Conservation (phyloP, 441 rosid genomes). For the Croton setiger region DNA sequence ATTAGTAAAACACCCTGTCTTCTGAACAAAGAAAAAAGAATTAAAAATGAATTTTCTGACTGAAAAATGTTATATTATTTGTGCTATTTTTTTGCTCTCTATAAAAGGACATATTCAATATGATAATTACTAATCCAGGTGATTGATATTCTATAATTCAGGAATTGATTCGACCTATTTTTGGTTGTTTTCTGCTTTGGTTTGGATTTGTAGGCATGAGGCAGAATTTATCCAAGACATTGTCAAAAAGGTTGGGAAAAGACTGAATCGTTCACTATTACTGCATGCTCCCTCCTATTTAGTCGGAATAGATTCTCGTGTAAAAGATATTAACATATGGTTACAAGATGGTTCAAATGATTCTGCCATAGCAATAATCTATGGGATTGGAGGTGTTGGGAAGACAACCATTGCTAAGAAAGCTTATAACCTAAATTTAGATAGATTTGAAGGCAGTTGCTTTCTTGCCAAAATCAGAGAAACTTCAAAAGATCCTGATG, state of each 20-base stretch:
- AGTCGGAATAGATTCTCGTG: slow-evolving; percentile 23
- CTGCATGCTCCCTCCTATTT: slow-evolving; percentile 15
- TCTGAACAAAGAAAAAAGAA: too few relatives aligned
- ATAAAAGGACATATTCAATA: not conserved
- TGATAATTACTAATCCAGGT: not conserved
- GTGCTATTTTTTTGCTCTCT: not conserved
- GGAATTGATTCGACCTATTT: not conserved
- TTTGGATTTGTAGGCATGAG: slow-evolving; percentile 24
- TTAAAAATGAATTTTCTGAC: not conserved
- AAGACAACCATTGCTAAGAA: slow-evolving; percentile 28
- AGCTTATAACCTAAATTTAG: slow-evolving; percentile 17
- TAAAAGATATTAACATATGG: slow-evolving; percentile 21
- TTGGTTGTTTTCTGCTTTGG: not conserved
- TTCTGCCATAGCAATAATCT: slow-evolving; percentile 15
- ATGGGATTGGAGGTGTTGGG: slow-evolving; percentile 30
- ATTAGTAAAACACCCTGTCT: too few relatives aligned
- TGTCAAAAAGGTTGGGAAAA: slow-evolving; percentile 15
- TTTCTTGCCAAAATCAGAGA: slow-evolving; percentile 29
- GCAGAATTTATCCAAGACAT: slow-evolving; percentile 21
- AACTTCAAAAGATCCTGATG: slow-evolving; percentile 11
- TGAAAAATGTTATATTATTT: not conserved
- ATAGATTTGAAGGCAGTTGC: slow-evolving; percentile 21
- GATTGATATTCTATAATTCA: not conserved
- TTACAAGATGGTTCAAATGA: slow-evolving; percentile 11
- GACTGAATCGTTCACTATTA: not conserved